phyloP scores from a whole-genome alignment of 352 stramenopile species.

The Phytophthora europaea region DNA sequence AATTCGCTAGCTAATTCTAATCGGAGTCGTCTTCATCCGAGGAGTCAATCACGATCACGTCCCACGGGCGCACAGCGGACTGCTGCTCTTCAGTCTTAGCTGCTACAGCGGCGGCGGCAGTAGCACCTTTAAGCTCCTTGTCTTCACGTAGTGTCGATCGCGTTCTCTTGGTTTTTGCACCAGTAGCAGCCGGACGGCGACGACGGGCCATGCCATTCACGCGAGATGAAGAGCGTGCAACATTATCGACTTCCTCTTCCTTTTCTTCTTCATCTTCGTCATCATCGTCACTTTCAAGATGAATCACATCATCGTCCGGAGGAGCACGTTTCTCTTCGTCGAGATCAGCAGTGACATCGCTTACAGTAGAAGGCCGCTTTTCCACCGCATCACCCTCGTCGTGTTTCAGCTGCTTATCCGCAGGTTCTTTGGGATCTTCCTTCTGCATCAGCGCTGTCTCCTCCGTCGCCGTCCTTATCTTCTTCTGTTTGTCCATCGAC shows the following conservation, averaged over 20 bases:
- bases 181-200: not conserved
- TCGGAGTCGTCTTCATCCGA: constrained; percentile 53
- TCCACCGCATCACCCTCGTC: constrained; percentile 21
- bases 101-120: constrained; percentile 20
- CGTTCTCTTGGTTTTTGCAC: constrained; percentile 21
- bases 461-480: constrained; percentile 12
- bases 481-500: not conserved
- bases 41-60: constrained; percentile 87
- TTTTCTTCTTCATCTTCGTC: constrained; percentile 10
- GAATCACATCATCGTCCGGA: constrained; percentile 12
- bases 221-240: constrained; percentile 4
- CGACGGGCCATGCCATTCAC: constrained; percentile 2
- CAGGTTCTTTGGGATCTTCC: constrained; percentile 35
- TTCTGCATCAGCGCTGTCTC: constrained; percentile 32
- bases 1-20: constrained; percentile 28
- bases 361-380: not conserved
- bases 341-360: not conserved
- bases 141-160: not conserved
- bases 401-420: constrained; percentile 17
- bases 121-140: not conserved
- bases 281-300: constrained; percentile 21
- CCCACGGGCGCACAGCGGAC: constrained; percentile 54
- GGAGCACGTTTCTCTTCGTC: constrained; percentile 10
- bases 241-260: constrained; percentile 3
- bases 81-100: constrained; percentile 29